Base-by-base conservation (phyloP, 768 basidiomycete genomes). In the Suillus occidentalis region DNA sequence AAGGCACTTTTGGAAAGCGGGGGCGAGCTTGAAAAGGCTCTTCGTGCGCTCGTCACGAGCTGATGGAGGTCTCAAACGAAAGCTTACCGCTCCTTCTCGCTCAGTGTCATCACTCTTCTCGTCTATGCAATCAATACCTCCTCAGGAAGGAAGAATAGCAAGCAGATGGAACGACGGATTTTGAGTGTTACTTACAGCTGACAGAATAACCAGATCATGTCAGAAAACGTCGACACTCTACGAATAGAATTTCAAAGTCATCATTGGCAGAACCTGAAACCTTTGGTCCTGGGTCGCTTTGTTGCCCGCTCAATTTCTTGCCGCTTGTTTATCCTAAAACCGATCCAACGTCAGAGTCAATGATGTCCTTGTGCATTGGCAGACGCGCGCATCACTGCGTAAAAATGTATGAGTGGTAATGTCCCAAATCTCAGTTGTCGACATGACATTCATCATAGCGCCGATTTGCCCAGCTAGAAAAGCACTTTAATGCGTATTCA, bases 371-470 rank as follows among this genome's bases (percentile, higher is more conserved):
- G 67, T 66, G 65, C 31, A 31, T 31, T 31, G 31, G 31, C 49
- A 34, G 45, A 20, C 39, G 37, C 22, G 56, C 34, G 5, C 6
- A 64, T 52, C 34, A 62, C 10, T 22, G n/a, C 39, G 43, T 25
- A 34, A 40, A 60, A 47, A 36, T 60, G 53, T 40, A 61, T 45
- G 43, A 62, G 39, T 58, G 63, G 59, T 31, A 47, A 53, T 22
- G 50, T 45, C 49, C 70, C 81, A 45, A 75, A 92, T 94, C 80
- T 97, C 95, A 75, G 97, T 97, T 28, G 84, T 89, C 63, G 96
- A 77, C 67, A 81, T 85, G 61, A 97, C 93, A 64, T 88, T 85
- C 95, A 98, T 98, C 95, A 96, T 97, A 6, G 94, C 94, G 37
- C 94, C 94, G 73, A 98, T 97, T 69, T 81, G 83, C 20, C 95